Percentiles rank a stretch among this genome's conserved stretches.
Conservation (phyloP, 352 stramenopile genomes). For the Globisporangium lucens region DNA sequence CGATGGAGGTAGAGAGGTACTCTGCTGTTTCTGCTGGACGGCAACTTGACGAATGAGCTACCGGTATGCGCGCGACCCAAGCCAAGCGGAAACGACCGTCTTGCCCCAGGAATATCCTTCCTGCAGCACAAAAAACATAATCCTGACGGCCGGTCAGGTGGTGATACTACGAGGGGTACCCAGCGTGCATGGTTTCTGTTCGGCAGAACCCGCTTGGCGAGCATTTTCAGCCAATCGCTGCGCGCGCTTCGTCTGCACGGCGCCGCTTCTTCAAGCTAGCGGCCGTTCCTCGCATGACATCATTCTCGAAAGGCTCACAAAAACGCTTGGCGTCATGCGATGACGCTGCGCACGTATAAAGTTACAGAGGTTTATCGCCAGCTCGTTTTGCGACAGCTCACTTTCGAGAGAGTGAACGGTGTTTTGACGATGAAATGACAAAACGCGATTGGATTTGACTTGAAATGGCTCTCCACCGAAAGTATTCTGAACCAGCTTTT, state of each 20-base stretch:
- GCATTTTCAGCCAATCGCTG: constrained; percentile 18
- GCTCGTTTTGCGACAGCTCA: not conserved
- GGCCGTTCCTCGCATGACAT: constrained; percentile 21
- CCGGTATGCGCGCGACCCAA: not conserved
- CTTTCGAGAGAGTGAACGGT: not conserved
- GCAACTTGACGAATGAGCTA: constrained; percentile 16
- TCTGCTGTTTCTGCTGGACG: not conserved
- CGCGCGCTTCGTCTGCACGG: constrained; percentile 2
- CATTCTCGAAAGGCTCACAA: constrained; percentile 10
- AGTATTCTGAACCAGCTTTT: not conserved
- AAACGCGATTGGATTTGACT: not conserved
- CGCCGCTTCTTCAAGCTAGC: constrained; percentile 5
- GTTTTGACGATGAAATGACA: not conserved
- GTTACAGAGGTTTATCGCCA: constrained; percentile 13
- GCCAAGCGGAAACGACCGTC: constrained; percentile 5
- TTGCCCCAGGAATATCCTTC: constrained; percentile 5
- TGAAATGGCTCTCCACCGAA: not conserved
- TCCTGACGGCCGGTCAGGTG: not conserved
- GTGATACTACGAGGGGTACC: not conserved
- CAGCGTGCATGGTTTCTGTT: not conserved
- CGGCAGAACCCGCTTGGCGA: not conserved
- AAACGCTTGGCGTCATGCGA: constrained; percentile 20
- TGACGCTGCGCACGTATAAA: constrained; percentile 21
- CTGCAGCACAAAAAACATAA: not conserved
- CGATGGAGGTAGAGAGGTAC: not conserved